Conservation (phyloP, 306 rosid genomes). For the Aeschynomene evenia region DNA sequence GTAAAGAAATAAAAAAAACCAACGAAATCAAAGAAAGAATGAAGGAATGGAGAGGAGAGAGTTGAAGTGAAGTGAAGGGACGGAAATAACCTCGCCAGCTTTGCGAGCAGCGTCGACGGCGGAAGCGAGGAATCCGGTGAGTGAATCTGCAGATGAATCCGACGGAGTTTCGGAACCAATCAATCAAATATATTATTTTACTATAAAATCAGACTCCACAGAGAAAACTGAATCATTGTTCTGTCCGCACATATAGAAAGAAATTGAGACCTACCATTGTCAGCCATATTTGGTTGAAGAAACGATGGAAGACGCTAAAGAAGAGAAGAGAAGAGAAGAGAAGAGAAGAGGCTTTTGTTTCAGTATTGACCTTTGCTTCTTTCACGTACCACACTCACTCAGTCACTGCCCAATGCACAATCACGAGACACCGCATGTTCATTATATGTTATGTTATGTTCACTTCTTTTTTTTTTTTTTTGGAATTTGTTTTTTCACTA, state of each 20-base stretch:
- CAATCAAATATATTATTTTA: background rate
- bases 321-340: conserved; percentile 7
- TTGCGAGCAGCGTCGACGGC: conserved; percentile 79
- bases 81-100: conserved; percentile 73
- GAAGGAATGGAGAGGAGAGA: background rate
- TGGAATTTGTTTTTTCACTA: background rate
- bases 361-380: conserved; percentile 23
- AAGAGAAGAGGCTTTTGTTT: conserved; percentile 9
- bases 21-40: background rate
- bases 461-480: background rate
- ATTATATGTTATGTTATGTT: background rate
- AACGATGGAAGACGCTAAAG: no score
- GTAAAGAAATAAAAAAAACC: background rate
- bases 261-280: conserved; percentile 38
- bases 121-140: conserved; percentile 59
- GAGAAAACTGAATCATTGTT: background rate
- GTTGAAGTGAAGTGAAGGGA: background rate
- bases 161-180: background rate
- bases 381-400: conserved; percentile 29
- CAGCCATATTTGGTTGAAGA: conserved; percentile 51
- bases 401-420: background rate
- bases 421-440: background rate
- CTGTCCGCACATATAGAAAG: background rate
- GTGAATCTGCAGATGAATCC: conserved; percentile 44
- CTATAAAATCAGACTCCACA: background rate